Conservation (phyloP, 805 yeast species). For the Candida ovalis region DNA sequence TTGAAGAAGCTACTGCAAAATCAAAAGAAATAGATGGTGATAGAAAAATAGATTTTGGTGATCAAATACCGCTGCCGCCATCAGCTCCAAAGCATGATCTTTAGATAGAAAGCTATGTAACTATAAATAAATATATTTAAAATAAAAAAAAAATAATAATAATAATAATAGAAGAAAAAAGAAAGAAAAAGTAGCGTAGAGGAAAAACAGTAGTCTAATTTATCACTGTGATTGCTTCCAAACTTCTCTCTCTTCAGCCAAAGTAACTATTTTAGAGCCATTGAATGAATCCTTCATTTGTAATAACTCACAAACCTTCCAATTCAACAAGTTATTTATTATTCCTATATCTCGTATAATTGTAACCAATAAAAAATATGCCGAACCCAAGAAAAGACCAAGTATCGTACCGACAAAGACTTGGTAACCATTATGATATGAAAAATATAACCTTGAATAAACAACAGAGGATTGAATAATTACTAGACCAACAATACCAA, state of each 20-base stretch:
- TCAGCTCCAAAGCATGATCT: background rate
- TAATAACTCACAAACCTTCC: conserved; percentile 50
- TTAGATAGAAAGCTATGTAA: too few species aligned
- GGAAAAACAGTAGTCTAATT: background rate
- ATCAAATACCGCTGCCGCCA: conserved; percentile 35
- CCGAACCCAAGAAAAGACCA: conserved; percentile 58
- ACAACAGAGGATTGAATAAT: conserved; percentile 43
- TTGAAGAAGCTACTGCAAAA: conserved; percentile 39
- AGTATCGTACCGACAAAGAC: conserved; percentile 66
- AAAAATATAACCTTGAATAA: conserved; percentile 69
- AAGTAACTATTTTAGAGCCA: conserved; percentile 7
- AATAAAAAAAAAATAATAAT: conserved; percentile 3
- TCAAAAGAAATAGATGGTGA: conserved; percentile 37
- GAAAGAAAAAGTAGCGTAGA: background rate
- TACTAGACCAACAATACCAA: conserved; percentile 30
- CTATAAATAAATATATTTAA: background rate
- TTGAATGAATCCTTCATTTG: conserved; percentile 57
- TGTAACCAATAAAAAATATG: conserved; percentile 51
- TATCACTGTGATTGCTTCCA: conserved; percentile 18
- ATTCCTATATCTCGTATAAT: conserved; percentile 65
- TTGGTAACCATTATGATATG: conserved; percentile 73
- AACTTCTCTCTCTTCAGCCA: conserved; percentile 21
- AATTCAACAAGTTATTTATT: conserved; percentile 56
- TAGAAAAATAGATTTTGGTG: conserved; percentile 19
- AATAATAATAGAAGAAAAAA: background rate